A percentile compares a stretch with the other conserved stretches of the same genome.
These are phyloP conservation scores for Pichia rugopelliculosa DNA, from an alignment of 805 yeast genomes.

Conservation along the genomic window DNA sequence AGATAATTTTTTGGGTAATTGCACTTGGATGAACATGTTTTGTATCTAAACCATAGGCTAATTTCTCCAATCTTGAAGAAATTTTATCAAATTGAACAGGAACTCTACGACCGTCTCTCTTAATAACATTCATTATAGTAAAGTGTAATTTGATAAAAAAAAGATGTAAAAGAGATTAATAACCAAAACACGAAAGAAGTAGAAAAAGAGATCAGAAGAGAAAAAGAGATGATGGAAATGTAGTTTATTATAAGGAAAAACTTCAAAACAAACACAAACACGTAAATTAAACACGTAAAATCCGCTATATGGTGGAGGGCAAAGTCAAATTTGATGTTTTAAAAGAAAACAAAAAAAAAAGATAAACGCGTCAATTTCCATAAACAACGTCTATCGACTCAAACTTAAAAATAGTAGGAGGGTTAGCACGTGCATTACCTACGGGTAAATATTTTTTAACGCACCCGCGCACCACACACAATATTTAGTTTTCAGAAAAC, in stretches of 20 bases:
- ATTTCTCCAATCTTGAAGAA: conserved; percentile 88
- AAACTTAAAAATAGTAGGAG: no score
- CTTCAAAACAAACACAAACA: neutral
- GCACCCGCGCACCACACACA: neutral
- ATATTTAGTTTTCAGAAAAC: neutral
- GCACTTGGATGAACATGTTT: conserved; percentile 91
- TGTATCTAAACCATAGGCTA: conserved; percentile 90
- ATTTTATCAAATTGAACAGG: conserved; percentile 94
- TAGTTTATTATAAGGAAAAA: neutral
- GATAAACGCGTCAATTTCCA: neutral
- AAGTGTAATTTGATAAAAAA: conserved; percentile 3
- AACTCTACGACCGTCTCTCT: conserved; percentile 92
- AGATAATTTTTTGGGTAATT: conserved; percentile 89
- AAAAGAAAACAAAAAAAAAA: neutral
- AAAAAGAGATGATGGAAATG: neutral
- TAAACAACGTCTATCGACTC: neutral
- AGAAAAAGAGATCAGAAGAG: neutral
- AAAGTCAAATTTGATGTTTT: neutral
- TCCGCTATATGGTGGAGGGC: neutral
- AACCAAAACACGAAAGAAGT: neutral
- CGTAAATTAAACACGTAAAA: neutral
- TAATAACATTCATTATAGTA: conserved; percentile 68
- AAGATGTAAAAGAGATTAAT: neutral
- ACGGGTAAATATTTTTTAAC: neutral
- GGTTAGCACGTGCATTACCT: neutral